Percentiles rank a stretch among this genome's conserved stretches.
These are phyloP conservation scores for Fonsecaea nubica DNA, from an alignment of 2,329 filamentous ascomycete species.

Conservation along the genomic window DNA sequence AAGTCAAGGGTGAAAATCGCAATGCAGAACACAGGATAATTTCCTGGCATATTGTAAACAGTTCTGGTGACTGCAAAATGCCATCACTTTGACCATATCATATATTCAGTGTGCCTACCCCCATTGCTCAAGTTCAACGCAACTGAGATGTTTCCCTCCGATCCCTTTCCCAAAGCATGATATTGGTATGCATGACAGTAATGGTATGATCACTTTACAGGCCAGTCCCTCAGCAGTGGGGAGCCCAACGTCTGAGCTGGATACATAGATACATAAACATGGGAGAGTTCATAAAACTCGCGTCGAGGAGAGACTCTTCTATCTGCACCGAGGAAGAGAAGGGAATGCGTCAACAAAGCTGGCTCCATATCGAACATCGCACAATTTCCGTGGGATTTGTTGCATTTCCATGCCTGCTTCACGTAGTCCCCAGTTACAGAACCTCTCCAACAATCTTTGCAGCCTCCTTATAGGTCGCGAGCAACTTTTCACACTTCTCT, in stretches of 20 bases:
- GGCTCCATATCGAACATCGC: not conserved
- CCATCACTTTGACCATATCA: not conserved
- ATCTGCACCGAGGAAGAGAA: constrained; percentile 1
- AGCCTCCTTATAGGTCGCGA: constrained; percentile 95
- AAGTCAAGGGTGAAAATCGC: not conserved
- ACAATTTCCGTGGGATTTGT: not conserved
- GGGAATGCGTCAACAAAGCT: not conserved
- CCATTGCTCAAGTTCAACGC: not conserved
- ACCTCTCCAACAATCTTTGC: constrained; percentile 99
- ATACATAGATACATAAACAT: constrained; percentile 20
- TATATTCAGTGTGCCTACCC: not conserved
- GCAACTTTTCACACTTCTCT: constrained; percentile 96
- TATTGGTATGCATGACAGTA: not conserved
- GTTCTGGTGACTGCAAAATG: not conserved
- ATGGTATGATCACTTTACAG: constrained; percentile 14
- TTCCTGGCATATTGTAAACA: not conserved
- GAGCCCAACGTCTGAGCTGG: constrained; percentile 13
- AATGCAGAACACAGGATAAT: not conserved
- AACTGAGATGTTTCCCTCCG: not conserved
- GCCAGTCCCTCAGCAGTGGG: constrained; percentile 3
- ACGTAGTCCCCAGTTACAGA: constrained; percentile 56
- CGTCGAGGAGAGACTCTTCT: constrained; percentile 19
- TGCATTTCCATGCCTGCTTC: not conserved
- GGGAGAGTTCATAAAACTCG: constrained; percentile 7
- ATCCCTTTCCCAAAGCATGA: not conserved